These are phyloP conservation scores for Phytophthora melonis DNA, from an alignment of 352 stramenopile species.

Conservation along the genomic window DNA sequence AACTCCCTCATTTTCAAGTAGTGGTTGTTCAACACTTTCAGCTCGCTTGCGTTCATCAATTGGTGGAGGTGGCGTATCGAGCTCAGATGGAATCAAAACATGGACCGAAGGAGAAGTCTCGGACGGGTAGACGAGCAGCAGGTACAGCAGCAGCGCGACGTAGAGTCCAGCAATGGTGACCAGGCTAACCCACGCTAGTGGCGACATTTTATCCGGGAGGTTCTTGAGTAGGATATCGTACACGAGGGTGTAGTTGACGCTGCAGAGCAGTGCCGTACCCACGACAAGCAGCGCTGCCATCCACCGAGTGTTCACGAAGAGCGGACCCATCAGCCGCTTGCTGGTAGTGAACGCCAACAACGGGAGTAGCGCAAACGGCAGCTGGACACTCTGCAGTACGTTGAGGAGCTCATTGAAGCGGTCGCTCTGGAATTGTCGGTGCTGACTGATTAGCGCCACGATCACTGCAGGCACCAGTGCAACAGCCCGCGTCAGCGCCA, in stretches of 20 bases:
- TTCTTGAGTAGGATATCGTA: constrained; percentile 57
- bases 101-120: constrained; percentile 9
- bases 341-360: constrained; percentile 79
- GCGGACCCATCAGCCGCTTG: constrained; percentile 68
- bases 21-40: constrained; percentile 18
- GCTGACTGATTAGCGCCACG: constrained; percentile 71
- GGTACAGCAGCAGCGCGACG: constrained; percentile 56
- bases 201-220: constrained; percentile 44
- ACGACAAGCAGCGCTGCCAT: constrained; percentile 50
- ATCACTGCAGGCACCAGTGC: constrained; percentile 83
- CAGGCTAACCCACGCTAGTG: constrained; percentile 24
- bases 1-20: constrained; percentile 26
- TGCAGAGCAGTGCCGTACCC: constrained; percentile 58
- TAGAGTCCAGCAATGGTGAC: constrained; percentile 43
- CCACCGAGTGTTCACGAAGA: constrained; percentile 51
- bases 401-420: constrained; percentile 88
- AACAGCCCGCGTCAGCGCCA: constrained; percentile 87
- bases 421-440: constrained; percentile 62
- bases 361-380: constrained; percentile 89
- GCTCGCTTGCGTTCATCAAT: constrained; percentile 7
- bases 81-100: not conserved
- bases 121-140: constrained; percentile 65
- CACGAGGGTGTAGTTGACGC: constrained; percentile 72
- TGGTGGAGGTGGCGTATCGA: not conserved
- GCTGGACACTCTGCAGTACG: constrained; percentile 88